Conservation (phyloP, 768 basidiomycete species). For the Lactifluus pinguis region DNA sequence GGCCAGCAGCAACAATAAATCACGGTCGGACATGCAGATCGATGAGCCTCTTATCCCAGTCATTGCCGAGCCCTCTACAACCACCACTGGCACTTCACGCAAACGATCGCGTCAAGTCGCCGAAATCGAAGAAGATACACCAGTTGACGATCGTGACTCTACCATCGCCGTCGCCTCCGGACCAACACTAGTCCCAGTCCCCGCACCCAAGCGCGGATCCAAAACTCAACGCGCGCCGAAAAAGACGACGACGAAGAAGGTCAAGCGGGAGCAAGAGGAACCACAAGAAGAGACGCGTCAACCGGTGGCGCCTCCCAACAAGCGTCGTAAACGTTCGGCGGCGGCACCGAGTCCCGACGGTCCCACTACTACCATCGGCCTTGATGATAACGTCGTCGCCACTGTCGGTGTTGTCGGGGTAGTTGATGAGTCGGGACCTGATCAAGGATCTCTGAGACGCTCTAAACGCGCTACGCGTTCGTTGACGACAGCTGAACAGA, state of each 20-base stretch:
- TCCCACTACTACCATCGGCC: neutral
- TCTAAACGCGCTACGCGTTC: slow-evolving; percentile 3
- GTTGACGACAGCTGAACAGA: neutral
- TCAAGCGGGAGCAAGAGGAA: no score
- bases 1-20: neutral
- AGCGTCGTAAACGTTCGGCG: slow-evolving; percentile 3
- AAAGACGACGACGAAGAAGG: neutral
- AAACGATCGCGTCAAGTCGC: neutral
- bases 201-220: neutral
- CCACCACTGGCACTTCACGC: neutral
- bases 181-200: neutral
- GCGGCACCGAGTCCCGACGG: neutral
- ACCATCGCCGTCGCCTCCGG: neutral
- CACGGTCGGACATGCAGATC: neutral
- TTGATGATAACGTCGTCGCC: neutral
- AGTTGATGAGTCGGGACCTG: neutral
- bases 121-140: neutral
- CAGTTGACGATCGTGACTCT: no score
- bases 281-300: neutral
- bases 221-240: neutral
- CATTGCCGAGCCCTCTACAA: neutral
- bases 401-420: neutral
- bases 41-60: neutral
- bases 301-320: neutral
- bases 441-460: neutral